phyloP scores from a whole-genome alignment of 352 stramenopile genomes.

The Pythium dissotocum region DNA sequence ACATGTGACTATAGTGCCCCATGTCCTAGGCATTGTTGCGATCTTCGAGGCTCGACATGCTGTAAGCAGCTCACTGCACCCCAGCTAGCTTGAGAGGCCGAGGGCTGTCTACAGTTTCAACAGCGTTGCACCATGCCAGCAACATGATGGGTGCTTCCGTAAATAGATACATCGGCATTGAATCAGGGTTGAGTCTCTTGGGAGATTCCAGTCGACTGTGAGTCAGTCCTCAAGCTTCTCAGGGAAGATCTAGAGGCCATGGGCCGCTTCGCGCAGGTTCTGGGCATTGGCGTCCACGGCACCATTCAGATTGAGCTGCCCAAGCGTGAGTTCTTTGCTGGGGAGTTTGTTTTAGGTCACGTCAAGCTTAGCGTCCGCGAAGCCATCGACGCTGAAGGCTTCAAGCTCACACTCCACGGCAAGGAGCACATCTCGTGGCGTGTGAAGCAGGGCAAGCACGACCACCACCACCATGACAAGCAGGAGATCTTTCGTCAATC shows the following conservation, averaged over 20 bases:
- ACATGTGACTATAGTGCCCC: neutral
- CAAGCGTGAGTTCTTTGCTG: conserved; percentile 18
- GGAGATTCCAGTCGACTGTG: no score
- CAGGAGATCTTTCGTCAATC: conserved; percentile 6
- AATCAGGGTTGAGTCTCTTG: no score
- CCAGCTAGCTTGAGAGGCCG: no score
- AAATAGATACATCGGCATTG: no score
- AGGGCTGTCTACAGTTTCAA: no score
- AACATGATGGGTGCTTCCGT: no score
- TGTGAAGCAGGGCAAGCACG: conserved; percentile 11
- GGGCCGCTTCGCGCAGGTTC: conserved; percentile 19
- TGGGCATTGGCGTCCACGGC: conserved; percentile 17
- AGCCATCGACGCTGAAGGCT: conserved; percentile 14
- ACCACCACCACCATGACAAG: conserved; percentile 13
- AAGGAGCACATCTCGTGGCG: conserved; percentile 20
- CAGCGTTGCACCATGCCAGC: no score
- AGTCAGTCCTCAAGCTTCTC: no score
- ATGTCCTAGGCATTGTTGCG: neutral
- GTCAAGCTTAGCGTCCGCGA: conserved; percentile 9
- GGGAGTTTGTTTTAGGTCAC: conserved; percentile 14
- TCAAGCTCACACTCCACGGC: conserved; percentile 6
- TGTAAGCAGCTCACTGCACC: no score
- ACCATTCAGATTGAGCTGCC: conserved; percentile 10
- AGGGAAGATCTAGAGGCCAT: neutral
- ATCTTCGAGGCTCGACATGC: no score